phyloP scores from a whole-genome alignment of 2,329 filamentous ascomycete species.

The Claviceps citrina region DNA sequence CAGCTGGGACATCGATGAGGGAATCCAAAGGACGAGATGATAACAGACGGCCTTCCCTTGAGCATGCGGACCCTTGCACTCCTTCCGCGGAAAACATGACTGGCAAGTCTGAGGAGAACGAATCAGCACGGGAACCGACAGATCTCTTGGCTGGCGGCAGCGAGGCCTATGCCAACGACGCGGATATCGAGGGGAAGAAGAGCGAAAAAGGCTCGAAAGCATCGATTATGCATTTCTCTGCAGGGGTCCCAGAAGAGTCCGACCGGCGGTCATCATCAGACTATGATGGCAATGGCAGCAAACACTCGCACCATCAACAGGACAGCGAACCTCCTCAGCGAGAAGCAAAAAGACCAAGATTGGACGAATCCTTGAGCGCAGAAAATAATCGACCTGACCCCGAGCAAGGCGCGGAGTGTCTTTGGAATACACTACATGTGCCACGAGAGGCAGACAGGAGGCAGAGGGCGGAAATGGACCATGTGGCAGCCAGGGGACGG shows the following conservation, averaged over 20 bases:
- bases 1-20: background rate
- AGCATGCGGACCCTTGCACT: background rate
- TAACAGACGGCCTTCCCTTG: background rate
- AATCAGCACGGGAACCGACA: background rate
- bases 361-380: background rate
- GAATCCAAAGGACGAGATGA: background rate
- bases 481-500: conserved; percentile 5
- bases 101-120: background rate
- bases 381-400: conserved; percentile 16
- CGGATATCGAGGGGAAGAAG: background rate
- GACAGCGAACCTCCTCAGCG: background rate
- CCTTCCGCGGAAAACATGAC: background rate
- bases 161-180: background rate
- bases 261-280: conserved; percentile 3
- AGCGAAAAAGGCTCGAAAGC: background rate
- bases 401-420: conserved; percentile 13
- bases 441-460: conserved; percentile 6
- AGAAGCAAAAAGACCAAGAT: background rate
- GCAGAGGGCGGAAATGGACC: conserved; percentile 1
- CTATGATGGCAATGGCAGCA: background rate
- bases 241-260: background rate
- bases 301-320: background rate
- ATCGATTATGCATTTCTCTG: background rate
- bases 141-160: background rate
- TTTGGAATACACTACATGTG: conserved; percentile 5